Percentiles rank a stretch among this genome's conserved stretches.
phyloP scores from a whole-genome alignment of 805 yeast species.

The Danielia reshetovae region DNA sequence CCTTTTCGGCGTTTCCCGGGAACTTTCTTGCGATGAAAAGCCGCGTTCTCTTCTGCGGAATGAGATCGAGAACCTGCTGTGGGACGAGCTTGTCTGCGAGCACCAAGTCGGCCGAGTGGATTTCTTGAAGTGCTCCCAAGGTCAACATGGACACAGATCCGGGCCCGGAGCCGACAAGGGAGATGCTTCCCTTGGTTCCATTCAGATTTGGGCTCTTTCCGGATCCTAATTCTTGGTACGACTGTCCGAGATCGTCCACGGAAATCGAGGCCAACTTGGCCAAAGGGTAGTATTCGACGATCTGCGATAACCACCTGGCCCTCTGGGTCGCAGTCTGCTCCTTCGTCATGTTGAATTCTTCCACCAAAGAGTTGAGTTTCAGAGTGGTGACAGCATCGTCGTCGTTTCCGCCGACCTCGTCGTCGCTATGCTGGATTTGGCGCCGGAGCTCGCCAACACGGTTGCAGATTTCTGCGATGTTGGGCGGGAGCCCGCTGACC shows the following conservation, averaged over 20 bases:
- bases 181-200: constrained; percentile 55
- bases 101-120: constrained; percentile 75
- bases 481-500: constrained; percentile 57
- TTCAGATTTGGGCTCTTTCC: constrained; percentile 10
- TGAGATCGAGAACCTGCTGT: constrained; percentile 72
- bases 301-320: constrained; percentile 81
- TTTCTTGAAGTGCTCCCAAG: constrained; percentile 77
- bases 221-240: constrained; percentile 21
- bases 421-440: constrained; percentile 51
- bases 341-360: constrained; percentile 53
- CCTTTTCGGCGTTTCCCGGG: constrained; percentile 95
- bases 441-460: constrained; percentile 66
- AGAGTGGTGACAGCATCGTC: constrained; percentile 66
- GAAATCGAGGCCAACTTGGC: constrained; percentile 56
- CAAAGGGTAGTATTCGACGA: constrained; percentile 87
- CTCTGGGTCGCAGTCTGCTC: constrained; percentile 53
- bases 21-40: constrained; percentile 87
- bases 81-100: constrained; percentile 93
- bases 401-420: constrained; percentile 51
- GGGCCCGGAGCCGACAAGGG: constrained; percentile 94
- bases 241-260: constrained; percentile 51
- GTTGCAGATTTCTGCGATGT: constrained; percentile 64
- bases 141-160: constrained; percentile 82
- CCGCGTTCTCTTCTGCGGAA: constrained; percentile 67
- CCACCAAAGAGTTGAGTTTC: constrained; percentile 56